A percentile compares a stretch with the other conserved stretches of the same genome.
These are phyloP conservation scores for Tetracentron sinense DNA, from an alignment of 164 flowering plant genomes.

Conservation along the genomic window DNA sequence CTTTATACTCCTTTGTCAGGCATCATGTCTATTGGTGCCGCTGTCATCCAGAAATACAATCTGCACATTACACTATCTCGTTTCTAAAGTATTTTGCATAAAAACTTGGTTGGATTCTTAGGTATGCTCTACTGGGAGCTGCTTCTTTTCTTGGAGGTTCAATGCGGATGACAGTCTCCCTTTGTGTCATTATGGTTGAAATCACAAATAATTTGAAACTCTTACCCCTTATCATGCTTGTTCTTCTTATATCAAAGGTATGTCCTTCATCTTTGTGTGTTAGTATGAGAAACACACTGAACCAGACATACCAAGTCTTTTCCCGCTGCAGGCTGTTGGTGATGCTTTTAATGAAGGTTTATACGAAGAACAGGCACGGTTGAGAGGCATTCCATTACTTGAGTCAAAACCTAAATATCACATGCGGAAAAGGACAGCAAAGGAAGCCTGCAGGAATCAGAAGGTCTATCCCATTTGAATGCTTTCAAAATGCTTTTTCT, in stretches of 20 bases:
- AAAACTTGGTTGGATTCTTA: constrained; percentile 20
- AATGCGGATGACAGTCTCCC: constrained; percentile 97
- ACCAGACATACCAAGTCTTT: not conserved
- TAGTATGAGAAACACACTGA: not conserved
- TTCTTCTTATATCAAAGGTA: constrained; percentile 98
- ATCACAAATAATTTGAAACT: constrained; percentile 92
- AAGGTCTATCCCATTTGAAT: constrained; percentile 44
- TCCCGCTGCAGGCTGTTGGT: constrained; percentile 78
- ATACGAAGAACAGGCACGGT: constrained; percentile 84
- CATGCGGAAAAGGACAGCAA: constrained; percentile 87
- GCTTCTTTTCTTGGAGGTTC: constrained; percentile 99
- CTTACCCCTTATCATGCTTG: constrained; percentile 95
- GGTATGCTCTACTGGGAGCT: constrained; percentile 96
- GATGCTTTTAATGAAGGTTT: constrained; percentile 96
- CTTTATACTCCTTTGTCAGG: not conserved
- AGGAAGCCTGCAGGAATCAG: constrained; percentile 75
- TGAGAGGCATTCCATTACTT: constrained; percentile 82
- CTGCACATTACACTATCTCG: not conserved
- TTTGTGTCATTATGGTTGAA: constrained; percentile 98
- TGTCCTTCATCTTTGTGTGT: not conserved
- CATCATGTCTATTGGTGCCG: not conserved
- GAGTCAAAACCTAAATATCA: constrained; percentile 87
- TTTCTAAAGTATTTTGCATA: constrained; percentile 1
- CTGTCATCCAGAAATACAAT: not conserved
- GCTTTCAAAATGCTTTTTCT: not conserved